phyloP scores from a whole-genome alignment of 1,284 basidiomycete genomes.

The Sphagnurus paluster region DNA sequence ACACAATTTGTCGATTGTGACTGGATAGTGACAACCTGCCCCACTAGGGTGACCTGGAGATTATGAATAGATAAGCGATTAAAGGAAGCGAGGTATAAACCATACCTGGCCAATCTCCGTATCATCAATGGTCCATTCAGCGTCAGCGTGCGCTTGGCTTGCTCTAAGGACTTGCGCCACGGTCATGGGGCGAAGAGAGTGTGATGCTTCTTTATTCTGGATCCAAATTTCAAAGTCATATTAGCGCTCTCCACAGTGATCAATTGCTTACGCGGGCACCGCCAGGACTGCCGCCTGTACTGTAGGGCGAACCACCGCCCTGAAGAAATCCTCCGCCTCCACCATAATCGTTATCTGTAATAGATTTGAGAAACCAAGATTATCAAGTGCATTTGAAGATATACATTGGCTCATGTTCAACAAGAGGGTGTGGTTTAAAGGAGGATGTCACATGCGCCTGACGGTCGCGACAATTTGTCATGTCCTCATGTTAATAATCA shows the following conservation, averaged over 20 bases:
- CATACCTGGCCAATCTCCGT: constrained; percentile 80
- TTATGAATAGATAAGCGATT: constrained; percentile 5
- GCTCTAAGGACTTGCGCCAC: constrained; percentile 80
- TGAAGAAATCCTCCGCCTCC: constrained; percentile 41
- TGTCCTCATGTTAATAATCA: no score
- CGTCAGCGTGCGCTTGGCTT: constrained; percentile 82
- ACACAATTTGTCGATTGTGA: constrained; percentile 81
- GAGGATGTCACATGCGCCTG: constrained; percentile 13
- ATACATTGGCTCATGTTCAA: constrained; percentile 40
- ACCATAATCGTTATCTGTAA: constrained; percentile 29
- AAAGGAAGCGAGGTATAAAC: constrained; percentile 9
- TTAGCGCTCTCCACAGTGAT: constrained; percentile 22
- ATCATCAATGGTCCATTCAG: constrained; percentile 85
- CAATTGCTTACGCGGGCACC: constrained; percentile 30
- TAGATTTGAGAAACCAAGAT: constrained; percentile 1
- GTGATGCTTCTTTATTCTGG: constrained; percentile 44
- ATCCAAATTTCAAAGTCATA: background rate
- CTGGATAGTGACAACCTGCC: constrained; percentile 71
- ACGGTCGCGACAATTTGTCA: constrained; percentile 13
- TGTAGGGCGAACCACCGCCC: constrained; percentile 40
- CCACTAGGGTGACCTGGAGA: constrained; percentile 74
- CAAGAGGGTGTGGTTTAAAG: constrained; percentile 6
- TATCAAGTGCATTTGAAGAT: constrained; percentile 8
- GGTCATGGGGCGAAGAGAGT: constrained; percentile 85
- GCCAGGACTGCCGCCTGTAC: constrained; percentile 38